A percentile compares a stretch with the other conserved stretches of the same genome.
Conservation (phyloP, 2,329 filamentous ascomycete genomes). For the Paecilomyces sp. region DNA sequence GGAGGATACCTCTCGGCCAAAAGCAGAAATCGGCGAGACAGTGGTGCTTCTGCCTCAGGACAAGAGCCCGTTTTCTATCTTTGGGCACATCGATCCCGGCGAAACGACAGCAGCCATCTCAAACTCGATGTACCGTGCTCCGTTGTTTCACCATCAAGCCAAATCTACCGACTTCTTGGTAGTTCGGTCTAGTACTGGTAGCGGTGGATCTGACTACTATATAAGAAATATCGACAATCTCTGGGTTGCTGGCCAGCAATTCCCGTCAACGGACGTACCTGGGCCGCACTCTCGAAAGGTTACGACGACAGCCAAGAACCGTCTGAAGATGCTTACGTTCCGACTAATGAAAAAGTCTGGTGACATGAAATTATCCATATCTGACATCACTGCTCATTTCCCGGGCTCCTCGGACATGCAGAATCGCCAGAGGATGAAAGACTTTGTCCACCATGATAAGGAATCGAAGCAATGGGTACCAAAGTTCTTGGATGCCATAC, state of each 20-base stretch:
- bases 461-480: slow-evolving; percentile 82
- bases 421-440: slow-evolving; percentile 93
- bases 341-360: slow-evolving; percentile 74
- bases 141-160: slow-evolving; percentile 79
- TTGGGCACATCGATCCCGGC: slow-evolving; percentile 85
- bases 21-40: slow-evolving; percentile 79
- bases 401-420: slow-evolving; percentile 91
- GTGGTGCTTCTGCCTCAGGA: slow-evolving; percentile 86
- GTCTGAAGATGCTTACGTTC: slow-evolving; percentile 92
- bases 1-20: slow-evolving; percentile 69
- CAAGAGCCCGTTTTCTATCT: slow-evolving; percentile 90
- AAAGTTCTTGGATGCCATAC: slow-evolving; percentile 62
- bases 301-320: slow-evolving; percentile 93
- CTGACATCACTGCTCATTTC: slow-evolving; percentile 86
- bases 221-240: slow-evolving; percentile 86
- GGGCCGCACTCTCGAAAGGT: slow-evolving; percentile 91
- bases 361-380: slow-evolving; percentile 62
- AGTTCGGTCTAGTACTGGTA: slow-evolving; percentile 71
- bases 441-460: slow-evolving; percentile 88
- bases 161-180: slow-evolving; percentile 80
- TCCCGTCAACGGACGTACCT: slow-evolving; percentile 86
- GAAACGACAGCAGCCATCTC: slow-evolving; percentile 86
- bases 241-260: slow-evolving; percentile 84
- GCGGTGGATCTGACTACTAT: slow-evolving; percentile 71
- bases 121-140: slow-evolving; percentile 91